Percentiles rank a stretch among this genome's conserved stretches.
Evolutionary conservation across 1,139 yeast genomes (phyloP).

Genomic region (Nakaseomyces sp.): DNA sequence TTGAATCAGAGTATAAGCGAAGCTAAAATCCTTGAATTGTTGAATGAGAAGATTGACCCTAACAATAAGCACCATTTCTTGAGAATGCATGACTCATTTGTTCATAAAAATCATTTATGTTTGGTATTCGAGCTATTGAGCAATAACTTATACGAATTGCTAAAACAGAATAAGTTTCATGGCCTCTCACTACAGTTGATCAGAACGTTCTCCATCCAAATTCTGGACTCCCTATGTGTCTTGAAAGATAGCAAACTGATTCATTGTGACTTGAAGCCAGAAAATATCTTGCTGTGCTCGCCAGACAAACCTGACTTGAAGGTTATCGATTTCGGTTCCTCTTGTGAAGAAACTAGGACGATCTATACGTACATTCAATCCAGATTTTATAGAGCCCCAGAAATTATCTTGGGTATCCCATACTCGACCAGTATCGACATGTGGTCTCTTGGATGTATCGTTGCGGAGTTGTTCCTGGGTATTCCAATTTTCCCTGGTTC

Average conservation of each 20-base stretch:
- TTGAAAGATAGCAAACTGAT: conserved; percentile 77
- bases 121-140: conserved; percentile 84
- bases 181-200: conserved; percentile 80
- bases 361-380: conserved; percentile 92
- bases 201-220: conserved; percentile 66
- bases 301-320: conserved; percentile 84
- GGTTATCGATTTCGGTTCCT: conserved; percentile 93
- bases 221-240: conserved; percentile 70
- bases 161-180: conserved; percentile 88
- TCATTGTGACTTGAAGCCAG: conserved; percentile 96
- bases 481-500: conserved; percentile 93
- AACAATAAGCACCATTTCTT: conserved; percentile 65
- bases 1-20: conserved; percentile 88
- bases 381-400: conserved; percentile 92
- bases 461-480: conserved; percentile 88
- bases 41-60: conserved; percentile 65
- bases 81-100: conserved; percentile 74
- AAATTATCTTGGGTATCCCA: conserved; percentile 83
- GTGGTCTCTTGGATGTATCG: conserved; percentile 98
- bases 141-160: conserved; percentile 79
- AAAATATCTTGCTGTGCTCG: conserved; percentile 72
- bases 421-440: conserved; percentile 89
- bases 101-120: conserved; percentile 89
- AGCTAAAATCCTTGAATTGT: conserved; percentile 72
- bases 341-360: conserved; percentile 87